Evolutionary conservation across 31 red algal genomes (phyloP).

Genomic region (Odonthalia washingtoniensis): DNA sequence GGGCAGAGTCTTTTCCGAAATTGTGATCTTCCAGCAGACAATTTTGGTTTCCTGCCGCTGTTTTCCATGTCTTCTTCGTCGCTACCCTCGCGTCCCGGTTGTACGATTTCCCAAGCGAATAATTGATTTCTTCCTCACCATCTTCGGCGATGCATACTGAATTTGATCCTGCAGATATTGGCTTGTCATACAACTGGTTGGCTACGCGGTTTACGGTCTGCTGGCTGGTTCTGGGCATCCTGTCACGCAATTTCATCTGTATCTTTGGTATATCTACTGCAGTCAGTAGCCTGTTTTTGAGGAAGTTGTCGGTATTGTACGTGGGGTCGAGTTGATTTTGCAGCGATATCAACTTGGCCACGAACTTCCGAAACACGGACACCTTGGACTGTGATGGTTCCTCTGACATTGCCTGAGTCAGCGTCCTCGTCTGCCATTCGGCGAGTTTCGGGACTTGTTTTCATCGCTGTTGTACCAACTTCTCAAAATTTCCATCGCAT

Average conservation of each 20-base stretch:
- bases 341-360: not conserved
- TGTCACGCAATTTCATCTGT: not conserved
- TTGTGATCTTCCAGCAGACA: not conserved
- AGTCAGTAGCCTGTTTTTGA: conserved; percentile 9
- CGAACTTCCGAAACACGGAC: conserved; percentile 20
- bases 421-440: too few species aligned
- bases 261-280: not conserved
- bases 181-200: not conserved
- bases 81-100: too few species aligned
- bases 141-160: not conserved
- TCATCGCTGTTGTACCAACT: too few species aligned
- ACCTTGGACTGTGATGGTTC: too few species aligned
- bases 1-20: conserved; percentile 7
- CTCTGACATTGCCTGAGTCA: too few species aligned
- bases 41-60: not conserved
- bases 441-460: too few species aligned
- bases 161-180: not conserved
- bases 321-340: conserved; percentile 11
- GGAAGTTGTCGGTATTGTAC: conserved; percentile 6
- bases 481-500: too few species aligned
- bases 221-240: not conserved
- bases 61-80: too few species aligned
- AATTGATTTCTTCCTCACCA: not conserved
- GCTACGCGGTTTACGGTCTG: not conserved
- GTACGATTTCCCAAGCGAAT: not conserved